These are phyloP conservation scores for Suillus tomentosus DNA, from an alignment of 768 basidiomycete genomes.

Conservation along the genomic window DNA sequence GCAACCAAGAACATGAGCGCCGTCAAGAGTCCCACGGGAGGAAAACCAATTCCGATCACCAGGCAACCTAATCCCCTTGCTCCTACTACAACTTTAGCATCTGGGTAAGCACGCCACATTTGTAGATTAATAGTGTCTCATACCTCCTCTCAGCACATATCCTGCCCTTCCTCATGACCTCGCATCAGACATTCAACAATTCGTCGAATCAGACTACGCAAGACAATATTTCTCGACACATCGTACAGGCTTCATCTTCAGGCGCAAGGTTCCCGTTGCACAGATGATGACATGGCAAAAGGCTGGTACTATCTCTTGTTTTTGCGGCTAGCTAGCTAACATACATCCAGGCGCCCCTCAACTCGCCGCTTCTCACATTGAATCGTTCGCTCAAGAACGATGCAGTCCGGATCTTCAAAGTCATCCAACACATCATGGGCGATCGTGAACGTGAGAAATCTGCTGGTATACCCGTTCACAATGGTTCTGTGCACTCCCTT, in stretches of 20 bases:
- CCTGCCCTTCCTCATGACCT: conserved; percentile 81
- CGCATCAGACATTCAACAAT: conserved; percentile 83
- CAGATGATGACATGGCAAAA: conserved; percentile 95
- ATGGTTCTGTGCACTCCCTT: conserved; percentile 46
- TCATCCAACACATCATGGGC: conserved; percentile 92
- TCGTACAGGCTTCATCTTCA: conserved; percentile 86
- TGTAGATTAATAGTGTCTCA: conserved; percentile 16
- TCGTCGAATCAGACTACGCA: conserved; percentile 85
- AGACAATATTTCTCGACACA: conserved; percentile 88
- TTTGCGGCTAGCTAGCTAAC: not conserved
- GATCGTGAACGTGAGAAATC: conserved; percentile 77
- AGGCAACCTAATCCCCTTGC: conserved; percentile 33
- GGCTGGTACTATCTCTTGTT: conserved; percentile 35
- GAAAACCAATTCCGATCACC: conserved; percentile 64
- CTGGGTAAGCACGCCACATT: conserved; percentile 53
- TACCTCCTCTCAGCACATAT: conserved; percentile 54
- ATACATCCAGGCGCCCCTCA: conserved; percentile 53
- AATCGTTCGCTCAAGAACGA: conserved; percentile 69
- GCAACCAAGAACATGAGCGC: conserved; percentile 77
- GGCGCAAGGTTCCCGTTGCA: conserved; percentile 75
- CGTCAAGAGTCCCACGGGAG: conserved; percentile 61
- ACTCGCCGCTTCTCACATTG: conserved; percentile 72
- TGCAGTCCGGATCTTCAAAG: conserved; percentile 84
- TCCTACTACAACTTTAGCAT: conserved; percentile 52
- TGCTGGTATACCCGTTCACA: conserved; percentile 47